Evolutionary conservation across 1,284 basidiomycete species (phyloP).

Genomic region (Apiotrichum porosum): DNA sequence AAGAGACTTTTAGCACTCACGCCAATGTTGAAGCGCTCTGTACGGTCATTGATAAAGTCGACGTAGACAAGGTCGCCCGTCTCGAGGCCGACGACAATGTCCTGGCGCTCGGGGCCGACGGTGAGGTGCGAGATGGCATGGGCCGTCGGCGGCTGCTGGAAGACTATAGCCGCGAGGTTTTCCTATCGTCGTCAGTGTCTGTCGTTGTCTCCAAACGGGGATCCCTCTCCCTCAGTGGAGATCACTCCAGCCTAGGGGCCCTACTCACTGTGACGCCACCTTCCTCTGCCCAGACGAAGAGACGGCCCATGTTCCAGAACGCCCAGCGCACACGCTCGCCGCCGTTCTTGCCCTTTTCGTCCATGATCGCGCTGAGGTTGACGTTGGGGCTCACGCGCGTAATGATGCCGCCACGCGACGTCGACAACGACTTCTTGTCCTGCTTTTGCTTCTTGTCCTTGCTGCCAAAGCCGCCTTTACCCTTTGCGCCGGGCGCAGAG

Average conservation of each 20-base stretch:
- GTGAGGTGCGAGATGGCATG: slow-evolving; percentile 76
- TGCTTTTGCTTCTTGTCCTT: slow-evolving; percentile 7
- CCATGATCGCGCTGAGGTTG: slow-evolving; percentile 64
- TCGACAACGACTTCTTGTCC: slow-evolving; percentile 11
- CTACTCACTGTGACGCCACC: slow-evolving; percentile 47
- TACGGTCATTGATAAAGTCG: slow-evolving; percentile 63
- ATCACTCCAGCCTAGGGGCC: too few species aligned
- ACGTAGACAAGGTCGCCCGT: slow-evolving; percentile 92
- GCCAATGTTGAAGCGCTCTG: slow-evolving; percentile 86
- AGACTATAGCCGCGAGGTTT: slow-evolving; percentile 76
- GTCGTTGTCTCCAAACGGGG: neutral
- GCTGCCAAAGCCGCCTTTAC: slow-evolving; percentile 7
- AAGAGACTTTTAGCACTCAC: slow-evolving; percentile 50
- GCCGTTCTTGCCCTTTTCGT: slow-evolving; percentile 59
- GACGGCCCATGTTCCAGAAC: slow-evolving; percentile 77
- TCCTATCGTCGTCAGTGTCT: slow-evolving; percentile 58
- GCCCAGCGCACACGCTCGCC: slow-evolving; percentile 71
- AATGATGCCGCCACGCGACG: slow-evolving; percentile 15
- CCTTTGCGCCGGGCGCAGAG: slow-evolving; percentile 1
- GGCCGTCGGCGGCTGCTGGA: slow-evolving; percentile 80
- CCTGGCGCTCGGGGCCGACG: slow-evolving; percentile 62
- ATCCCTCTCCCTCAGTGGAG: too few species aligned
- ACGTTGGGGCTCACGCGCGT: slow-evolving; percentile 19
- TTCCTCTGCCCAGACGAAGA: slow-evolving; percentile 74
- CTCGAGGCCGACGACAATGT: slow-evolving; percentile 86